A percentile compares a stretch with the other conserved stretches of the same genome.
phyloP scores from a whole-genome alignment of 2,329 filamentous ascomycete species.

The Neurospora crassa region DNA sequence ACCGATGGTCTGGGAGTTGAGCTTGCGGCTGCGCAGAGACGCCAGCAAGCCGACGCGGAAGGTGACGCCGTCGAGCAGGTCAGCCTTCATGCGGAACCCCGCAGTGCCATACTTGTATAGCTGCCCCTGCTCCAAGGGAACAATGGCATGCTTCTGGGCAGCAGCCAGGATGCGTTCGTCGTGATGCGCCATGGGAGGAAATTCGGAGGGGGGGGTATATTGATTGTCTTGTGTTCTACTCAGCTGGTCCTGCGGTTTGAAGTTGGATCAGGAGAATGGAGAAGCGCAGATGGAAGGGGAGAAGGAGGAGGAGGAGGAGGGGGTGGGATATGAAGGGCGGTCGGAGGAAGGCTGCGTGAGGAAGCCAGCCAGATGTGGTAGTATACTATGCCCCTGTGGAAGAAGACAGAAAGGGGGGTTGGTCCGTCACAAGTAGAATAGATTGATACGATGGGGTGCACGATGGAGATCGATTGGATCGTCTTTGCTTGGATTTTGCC shows the following conservation, averaged over 20 bases:
- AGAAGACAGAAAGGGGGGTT: not conserved
- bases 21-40: slow-evolving; percentile 78
- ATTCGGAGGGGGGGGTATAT: not conserved
- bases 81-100: slow-evolving; percentile 60
- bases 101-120: slow-evolving; percentile 58
- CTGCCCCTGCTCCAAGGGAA: slow-evolving; percentile 35
- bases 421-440: too few species aligned
- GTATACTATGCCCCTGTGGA: not conserved
- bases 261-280: not conserved
- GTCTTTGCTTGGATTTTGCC: not conserved
- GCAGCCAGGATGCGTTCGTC: slow-evolving; percentile 45
- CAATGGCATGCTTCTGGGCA: slow-evolving; percentile 53
- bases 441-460: not conserved
- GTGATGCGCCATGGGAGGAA: slow-evolving; percentile 32
- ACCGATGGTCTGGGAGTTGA: slow-evolving; percentile 83
- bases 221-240: slow-evolving; percentile 1
- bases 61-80: slow-evolving; percentile 82
- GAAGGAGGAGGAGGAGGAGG: not conserved
- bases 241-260: not conserved
- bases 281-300: not conserved
- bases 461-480: not conserved
- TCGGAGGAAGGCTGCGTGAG: not conserved
- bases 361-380: not conserved
- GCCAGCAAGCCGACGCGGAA: slow-evolving; percentile 89
- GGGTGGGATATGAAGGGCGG: not conserved